Evolutionary conservation across 805 yeast species (phyloP).

Genomic region (Hanseniaspora hatyaiensis): DNA sequence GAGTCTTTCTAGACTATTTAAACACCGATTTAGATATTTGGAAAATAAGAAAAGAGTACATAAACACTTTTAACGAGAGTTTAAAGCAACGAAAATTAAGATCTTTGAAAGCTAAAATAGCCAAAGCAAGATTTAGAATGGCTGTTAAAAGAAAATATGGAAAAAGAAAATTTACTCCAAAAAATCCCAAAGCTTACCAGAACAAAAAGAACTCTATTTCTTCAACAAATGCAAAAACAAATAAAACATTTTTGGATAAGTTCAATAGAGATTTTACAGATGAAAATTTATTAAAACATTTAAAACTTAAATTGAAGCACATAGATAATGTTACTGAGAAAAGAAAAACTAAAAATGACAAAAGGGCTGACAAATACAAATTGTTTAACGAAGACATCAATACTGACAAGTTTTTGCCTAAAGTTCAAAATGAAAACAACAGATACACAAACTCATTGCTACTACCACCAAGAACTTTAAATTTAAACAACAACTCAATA

Average conservation of each 20-base stretch:
- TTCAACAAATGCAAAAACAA: neutral
- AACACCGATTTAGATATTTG: conserved; percentile 20
- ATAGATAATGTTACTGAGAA: neutral
- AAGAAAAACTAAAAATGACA: neutral
- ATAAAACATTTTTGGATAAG: conserved; percentile 1
- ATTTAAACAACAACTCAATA: conserved; percentile 2
- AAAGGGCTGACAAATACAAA: conserved; percentile 6
- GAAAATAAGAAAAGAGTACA: conserved; percentile 7
- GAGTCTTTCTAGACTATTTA: conserved; percentile 23
- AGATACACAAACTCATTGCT: conserved; percentile 9
- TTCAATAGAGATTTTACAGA: conserved; percentile 2
- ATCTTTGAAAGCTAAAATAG: conserved; percentile 11
- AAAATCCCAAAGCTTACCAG: neutral
- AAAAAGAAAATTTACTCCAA: conserved; percentile 11
- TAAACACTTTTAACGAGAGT: neutral
- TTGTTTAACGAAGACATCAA: conserved; percentile 11
- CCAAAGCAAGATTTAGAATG: conserved; percentile 9
- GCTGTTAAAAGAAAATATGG: conserved; percentile 5
- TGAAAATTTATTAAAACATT: neutral
- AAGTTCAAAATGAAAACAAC: conserved; percentile 8
- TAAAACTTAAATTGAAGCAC: conserved; percentile 6
- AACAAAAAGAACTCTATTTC: neutral
- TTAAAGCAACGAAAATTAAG: conserved; percentile 1
- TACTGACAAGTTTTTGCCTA: neutral
- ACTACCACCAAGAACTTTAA: conserved; percentile 14